Percentiles rank a stretch among this genome's conserved stretches.
Conservation (phyloP, 805 yeast genomes). For the Candida argentea region DNA sequence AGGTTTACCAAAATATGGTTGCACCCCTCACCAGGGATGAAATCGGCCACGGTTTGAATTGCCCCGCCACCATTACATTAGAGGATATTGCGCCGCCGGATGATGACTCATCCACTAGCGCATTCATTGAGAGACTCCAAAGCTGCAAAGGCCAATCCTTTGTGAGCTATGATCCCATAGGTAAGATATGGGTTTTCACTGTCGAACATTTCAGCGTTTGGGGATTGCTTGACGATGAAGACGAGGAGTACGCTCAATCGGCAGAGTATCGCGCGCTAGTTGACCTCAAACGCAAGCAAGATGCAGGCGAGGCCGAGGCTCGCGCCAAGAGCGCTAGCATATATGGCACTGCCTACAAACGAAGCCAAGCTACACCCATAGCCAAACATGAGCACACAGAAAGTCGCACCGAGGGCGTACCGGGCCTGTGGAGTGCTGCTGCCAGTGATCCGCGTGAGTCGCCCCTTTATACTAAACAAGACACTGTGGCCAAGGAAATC, state of each 20-base stretch:
- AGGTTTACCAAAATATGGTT: conserved; percentile 39
- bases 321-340: conserved; percentile 24
- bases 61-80: conserved; percentile 64
- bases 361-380: conserved; percentile 19
- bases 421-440: conserved; percentile 27
- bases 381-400: conserved; percentile 24
- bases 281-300: conserved; percentile 23
- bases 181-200: conserved; percentile 67
- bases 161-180: conserved; percentile 66
- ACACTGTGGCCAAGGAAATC: conserved; percentile 22
- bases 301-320: conserved; percentile 27
- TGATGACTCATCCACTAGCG: conserved; percentile 31
- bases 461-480: conserved; percentile 20
- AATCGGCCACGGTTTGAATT: conserved; percentile 60
- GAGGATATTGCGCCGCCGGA: conserved; percentile 47
- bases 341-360: conserved; percentile 21
- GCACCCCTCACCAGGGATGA: no score
- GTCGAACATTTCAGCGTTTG: conserved; percentile 91
- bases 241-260: conserved; percentile 20
- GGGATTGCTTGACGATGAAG: conserved; percentile 73
- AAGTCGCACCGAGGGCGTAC: conserved; percentile 20
- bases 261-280: conserved; percentile 21
- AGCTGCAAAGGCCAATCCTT: conserved; percentile 62
- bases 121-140: conserved; percentile 41
- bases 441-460: conserved; percentile 6